A percentile compares a stretch with the other conserved stretches of the same genome.
phyloP scores from a whole-genome alignment of 139 green algal species.

The Coelastrella sp. region DNA sequence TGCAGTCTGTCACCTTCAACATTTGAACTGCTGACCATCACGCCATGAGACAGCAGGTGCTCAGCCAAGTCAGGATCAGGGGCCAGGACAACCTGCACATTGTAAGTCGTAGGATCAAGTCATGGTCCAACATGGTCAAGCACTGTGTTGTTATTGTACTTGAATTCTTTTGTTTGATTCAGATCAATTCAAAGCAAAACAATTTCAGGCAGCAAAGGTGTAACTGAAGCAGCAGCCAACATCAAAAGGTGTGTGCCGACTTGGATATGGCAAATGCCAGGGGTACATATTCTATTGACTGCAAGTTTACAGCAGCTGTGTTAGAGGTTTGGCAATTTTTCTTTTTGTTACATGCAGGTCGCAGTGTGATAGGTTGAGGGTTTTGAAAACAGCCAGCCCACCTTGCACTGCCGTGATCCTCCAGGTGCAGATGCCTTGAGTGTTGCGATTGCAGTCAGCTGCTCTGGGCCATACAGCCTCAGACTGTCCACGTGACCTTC shows the following conservation, averaged over 20 bases:
- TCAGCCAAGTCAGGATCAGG: slow-evolving; percentile 86
- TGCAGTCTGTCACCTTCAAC: slow-evolving; percentile 44
- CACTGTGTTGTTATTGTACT: too few relatives aligned
- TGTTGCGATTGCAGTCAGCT: slow-evolving; percentile 65
- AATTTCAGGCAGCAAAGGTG: neutral
- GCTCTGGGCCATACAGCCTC: slow-evolving; percentile 65
- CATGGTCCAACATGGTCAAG: too few relatives aligned
- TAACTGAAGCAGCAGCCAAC: neutral
- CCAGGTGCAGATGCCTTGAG: slow-evolving; percentile 77
- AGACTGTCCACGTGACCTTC: slow-evolving; percentile 78
- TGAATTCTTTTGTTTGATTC: too few relatives aligned
- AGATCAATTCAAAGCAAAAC: too few relatives aligned
- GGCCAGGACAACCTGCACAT: slow-evolving; percentile 73
- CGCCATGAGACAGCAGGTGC: slow-evolving; percentile 80
- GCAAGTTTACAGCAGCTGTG: too few relatives aligned
- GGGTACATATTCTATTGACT: too few relatives aligned
- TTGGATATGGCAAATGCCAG: too few relatives aligned
- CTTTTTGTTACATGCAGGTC: too few relatives aligned
- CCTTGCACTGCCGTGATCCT: slow-evolving; percentile 71
- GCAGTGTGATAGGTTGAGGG: too few relatives aligned
- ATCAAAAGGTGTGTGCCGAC: too few relatives aligned
- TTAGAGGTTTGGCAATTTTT: too few relatives aligned
- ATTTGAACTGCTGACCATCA: slow-evolving; percentile 44
- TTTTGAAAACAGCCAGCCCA: neutral
- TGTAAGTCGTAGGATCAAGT: neutral